These are phyloP conservation scores for Talaromyces nanjingensis DNA, from an alignment of 495 filamentous ascomycete genomes.

Conservation along the genomic window DNA sequence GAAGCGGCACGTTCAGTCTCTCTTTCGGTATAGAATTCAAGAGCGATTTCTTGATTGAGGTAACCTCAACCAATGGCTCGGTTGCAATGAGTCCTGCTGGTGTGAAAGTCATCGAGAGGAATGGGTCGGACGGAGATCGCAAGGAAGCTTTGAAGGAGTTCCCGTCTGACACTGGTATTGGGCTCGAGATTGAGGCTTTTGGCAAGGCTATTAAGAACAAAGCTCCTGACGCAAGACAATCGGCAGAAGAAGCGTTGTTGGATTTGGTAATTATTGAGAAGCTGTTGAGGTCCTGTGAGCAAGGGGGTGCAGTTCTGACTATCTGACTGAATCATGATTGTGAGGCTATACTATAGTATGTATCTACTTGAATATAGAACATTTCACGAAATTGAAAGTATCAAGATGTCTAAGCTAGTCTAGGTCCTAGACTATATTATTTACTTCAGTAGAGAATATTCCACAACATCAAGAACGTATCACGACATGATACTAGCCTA, in stretches of 20 bases:
- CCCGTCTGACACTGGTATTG: constrained; percentile 52
- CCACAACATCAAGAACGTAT: neutral
- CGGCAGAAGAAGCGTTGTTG: constrained; percentile 57
- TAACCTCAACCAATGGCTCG: neutral
- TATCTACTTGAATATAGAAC: neutral
- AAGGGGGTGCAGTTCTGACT: constrained; percentile 30
- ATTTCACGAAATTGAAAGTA: neutral
- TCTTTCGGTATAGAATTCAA: constrained; percentile 55
- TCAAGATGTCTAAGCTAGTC: neutral
- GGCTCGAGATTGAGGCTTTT: constrained; percentile 61
- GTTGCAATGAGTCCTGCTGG: constrained; percentile 48
- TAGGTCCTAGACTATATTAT: neutral
- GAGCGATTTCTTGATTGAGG: constrained; percentile 1
- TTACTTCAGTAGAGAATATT: neutral
- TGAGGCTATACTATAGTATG: neutral
- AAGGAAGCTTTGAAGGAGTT: constrained; percentile 30
- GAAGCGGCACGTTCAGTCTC: constrained; percentile 44
- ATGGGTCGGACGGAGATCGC: constrained; percentile 18
- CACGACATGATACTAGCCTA: no score
- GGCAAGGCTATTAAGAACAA: constrained; percentile 45
- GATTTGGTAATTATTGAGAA: constrained; percentile 66
- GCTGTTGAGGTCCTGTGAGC: constrained; percentile 57
- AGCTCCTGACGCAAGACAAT: constrained; percentile 47
- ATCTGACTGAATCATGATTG: neutral
- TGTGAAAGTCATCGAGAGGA: constrained; percentile 37